Percentiles rank a stretch among this genome's conserved stretches.
phyloP scores from a whole-genome alignment of 108 stramenopile genomes.

The Discostella pseudostelligera region DNA sequence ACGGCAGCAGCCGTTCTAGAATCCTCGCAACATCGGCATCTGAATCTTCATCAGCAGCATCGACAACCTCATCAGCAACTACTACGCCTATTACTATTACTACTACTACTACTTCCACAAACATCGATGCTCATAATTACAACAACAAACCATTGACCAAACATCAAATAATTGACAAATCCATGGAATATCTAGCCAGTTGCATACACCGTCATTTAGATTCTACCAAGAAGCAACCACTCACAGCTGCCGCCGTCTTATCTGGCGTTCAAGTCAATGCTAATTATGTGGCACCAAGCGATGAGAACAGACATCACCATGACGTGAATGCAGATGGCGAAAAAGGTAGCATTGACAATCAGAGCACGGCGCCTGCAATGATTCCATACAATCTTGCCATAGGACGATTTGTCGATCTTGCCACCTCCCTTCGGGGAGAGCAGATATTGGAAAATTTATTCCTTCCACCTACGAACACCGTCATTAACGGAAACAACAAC shows the following conservation, averaged over 20 bases:
- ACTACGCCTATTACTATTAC: no score
- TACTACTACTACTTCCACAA: no score
- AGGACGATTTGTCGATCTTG: conserved; percentile 57
- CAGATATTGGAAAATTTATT: conserved; percentile 52
- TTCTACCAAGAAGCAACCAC: background rate
- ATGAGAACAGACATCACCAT: background rate
- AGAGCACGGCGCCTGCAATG: background rate
- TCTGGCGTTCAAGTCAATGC: no score
- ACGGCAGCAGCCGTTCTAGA: no score
- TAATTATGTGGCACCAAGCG: no score
- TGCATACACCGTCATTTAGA: conserved; percentile 16
- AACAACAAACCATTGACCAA: no score
- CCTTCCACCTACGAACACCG: conserved; percentile 2
- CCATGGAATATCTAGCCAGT: conserved; percentile 23
- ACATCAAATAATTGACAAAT: conserved; percentile 19
- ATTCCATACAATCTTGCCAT: conserved; percentile 18
- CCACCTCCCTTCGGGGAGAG: conserved; percentile 44
- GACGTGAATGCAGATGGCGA: background rate
- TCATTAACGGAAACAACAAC: conserved; percentile 1
- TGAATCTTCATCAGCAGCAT: no score
- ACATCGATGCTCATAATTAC: no score
- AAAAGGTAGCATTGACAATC: background rate
- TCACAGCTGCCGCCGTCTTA: no score
- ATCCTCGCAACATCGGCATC: no score
- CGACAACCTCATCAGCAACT: no score